A percentile compares a stretch with the other conserved stretches of the same genome.
phyloP scores from a whole-genome alignment of 176 grass and related monocot genomes.

The Themeda triandra region DNA sequence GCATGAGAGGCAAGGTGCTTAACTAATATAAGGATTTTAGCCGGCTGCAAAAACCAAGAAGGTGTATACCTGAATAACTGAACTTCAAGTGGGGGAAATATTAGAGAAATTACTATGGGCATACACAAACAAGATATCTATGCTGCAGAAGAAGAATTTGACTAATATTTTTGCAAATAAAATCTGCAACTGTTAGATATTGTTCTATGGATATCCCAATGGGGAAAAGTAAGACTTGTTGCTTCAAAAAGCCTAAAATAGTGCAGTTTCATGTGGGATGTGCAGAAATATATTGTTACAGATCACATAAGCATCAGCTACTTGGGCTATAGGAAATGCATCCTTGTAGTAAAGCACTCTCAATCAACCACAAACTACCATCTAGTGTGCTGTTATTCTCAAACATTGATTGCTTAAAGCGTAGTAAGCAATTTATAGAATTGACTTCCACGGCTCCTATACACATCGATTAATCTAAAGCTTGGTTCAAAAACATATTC shows the following conservation, averaged over 20 bases:
- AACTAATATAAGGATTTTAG: too few relatives aligned
- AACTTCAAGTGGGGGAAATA: too few relatives aligned
- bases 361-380: constrained; percentile 1
- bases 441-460: not conserved
- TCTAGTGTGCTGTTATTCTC: not conserved
- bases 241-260: not conserved
- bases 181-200: constrained; percentile 1
- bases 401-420: not conserved
- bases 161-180: not conserved
- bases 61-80: too few relatives aligned
- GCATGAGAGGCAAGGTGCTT: too few relatives aligned
- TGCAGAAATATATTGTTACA: not conserved
- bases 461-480: too few relatives aligned
- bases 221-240: constrained; percentile 6
- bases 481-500: too few relatives aligned
- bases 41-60: too few relatives aligned
- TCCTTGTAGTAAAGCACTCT: not conserved
- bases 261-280: constrained; percentile 2
- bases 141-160: not conserved
- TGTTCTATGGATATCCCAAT: not conserved
- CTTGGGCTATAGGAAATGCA: constrained; percentile 9
- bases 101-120: not conserved
- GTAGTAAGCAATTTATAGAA: not conserved
- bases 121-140: constrained; percentile 13
- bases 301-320: constrained; percentile 7